These are phyloP conservation scores for Lignosus rhinocerotis DNA, from an alignment of 1,284 basidiomycete species.

Conservation along the genomic window DNA sequence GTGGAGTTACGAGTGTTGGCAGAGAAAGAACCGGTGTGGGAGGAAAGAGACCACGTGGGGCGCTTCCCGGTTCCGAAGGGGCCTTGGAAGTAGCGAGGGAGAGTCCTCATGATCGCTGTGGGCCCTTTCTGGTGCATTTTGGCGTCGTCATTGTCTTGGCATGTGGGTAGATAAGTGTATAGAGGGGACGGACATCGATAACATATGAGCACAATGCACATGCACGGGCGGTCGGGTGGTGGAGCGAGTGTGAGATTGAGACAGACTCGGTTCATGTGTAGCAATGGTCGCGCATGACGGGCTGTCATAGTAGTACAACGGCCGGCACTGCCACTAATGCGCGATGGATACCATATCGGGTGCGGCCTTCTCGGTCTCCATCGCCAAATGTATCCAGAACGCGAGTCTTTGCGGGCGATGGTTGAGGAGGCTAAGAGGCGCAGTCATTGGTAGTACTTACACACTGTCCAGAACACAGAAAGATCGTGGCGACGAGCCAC, in stretches of 20 bases:
- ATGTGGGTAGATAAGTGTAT: not conserved
- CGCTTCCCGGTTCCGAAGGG: constrained; percentile 7
- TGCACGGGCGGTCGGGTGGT: not conserved
- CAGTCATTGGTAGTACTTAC: no score
- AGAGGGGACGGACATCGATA: not conserved
- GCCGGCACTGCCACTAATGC: constrained; percentile 18
- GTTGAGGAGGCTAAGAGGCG: no score
- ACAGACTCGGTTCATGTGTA: not conserved
- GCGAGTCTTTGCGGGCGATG: not conserved
- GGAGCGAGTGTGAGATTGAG: not conserved
- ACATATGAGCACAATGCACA: not conserved
- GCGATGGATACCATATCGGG: constrained; percentile 10
- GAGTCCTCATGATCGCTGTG: constrained; percentile 1
- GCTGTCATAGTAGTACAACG: constrained; percentile 10
- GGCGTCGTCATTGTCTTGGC: constrained; percentile 8
- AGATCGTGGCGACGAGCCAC: no score
- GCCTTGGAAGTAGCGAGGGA: no score
- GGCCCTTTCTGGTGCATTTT: not conserved
- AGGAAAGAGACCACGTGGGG: constrained; percentile 11
- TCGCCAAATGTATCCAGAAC: not conserved
- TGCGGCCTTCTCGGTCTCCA: not conserved
- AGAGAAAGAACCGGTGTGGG: no score
- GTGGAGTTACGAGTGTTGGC: not conserved
- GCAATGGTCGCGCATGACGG: not conserved
- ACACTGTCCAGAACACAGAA: not conserved